Evolutionary conservation across 2,329 filamentous ascomycete species (phyloP).

Genomic region (Botrytis fabae): DNA sequence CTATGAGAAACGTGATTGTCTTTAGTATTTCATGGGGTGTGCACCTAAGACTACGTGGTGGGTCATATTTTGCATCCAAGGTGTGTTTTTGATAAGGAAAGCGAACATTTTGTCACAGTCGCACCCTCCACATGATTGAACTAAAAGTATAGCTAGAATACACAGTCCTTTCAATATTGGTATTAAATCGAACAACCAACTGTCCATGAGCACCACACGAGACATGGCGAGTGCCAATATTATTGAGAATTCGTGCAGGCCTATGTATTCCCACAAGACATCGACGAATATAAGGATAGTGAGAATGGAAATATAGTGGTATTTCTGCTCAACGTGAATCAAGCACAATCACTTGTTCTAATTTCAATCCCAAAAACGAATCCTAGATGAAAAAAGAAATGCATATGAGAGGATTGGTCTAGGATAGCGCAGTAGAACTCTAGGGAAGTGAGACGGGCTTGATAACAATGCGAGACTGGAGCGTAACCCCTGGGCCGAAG

Average conservation of each 20-base stretch:
- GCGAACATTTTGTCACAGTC: not conserved
- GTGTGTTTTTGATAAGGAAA: not conserved
- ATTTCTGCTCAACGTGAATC: not conserved
- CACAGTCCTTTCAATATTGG: not conserved
- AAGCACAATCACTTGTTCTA: not conserved
- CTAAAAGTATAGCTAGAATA: not conserved
- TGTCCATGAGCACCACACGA: not conserved
- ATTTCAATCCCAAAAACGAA: no score
- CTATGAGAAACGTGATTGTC: no score
- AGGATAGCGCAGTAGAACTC: not conserved
- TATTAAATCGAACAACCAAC: not conserved
- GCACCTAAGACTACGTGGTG: accelerated
- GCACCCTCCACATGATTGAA: not conserved
- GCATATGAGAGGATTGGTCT: not conserved
- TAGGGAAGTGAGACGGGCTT: not conserved
- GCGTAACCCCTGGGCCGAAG: not conserved
- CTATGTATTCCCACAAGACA: not conserved
- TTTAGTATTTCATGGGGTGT: not conserved
- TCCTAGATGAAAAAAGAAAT: not conserved
- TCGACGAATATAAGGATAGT: not conserved
- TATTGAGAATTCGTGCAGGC: not conserved
- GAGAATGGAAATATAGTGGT: not conserved
- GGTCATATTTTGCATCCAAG: not conserved
- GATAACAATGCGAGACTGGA: not conserved
- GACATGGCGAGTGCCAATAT: not conserved